These are phyloP conservation scores for Skeletonema menzelii DNA, from an alignment of 108 stramenopile species.

Conservation along the genomic window DNA sequence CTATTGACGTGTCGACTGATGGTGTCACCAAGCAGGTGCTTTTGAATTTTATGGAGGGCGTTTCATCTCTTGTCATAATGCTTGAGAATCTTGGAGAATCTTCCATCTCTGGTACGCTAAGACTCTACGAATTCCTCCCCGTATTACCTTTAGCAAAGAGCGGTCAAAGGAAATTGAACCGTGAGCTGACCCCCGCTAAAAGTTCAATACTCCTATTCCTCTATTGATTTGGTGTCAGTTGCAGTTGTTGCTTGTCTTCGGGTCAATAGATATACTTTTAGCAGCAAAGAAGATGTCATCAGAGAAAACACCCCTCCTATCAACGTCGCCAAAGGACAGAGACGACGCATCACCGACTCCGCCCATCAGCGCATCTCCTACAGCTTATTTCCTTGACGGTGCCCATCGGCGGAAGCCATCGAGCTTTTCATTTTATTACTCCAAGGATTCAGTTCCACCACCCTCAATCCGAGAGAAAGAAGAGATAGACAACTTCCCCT, in stretches of 20 bases:
- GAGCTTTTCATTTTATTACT: neutral
- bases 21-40: neutral
- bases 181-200: no score
- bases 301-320: conserved; percentile 1
- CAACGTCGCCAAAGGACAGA: neutral
- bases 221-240: no score
- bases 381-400: conserved; percentile 25
- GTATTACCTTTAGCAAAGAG: no score
- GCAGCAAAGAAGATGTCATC: neutral
- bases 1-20: neutral
- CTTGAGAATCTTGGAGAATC: no score
- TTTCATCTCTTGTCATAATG: no score
- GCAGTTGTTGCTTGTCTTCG: no score
- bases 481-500: conserved; percentile 10
- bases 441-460: neutral
- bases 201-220: no score
- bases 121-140: no score
- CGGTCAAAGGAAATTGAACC: no score
- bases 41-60: neutral
- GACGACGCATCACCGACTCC: neutral
- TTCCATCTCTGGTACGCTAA: no score
- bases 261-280: no score
- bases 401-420: conserved; percentile 17
- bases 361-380: neutral
- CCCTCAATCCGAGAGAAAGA: neutral